Base-by-base conservation (phyloP, 1,139 yeast genomes). In the Kodamaea anthophila region DNA sequence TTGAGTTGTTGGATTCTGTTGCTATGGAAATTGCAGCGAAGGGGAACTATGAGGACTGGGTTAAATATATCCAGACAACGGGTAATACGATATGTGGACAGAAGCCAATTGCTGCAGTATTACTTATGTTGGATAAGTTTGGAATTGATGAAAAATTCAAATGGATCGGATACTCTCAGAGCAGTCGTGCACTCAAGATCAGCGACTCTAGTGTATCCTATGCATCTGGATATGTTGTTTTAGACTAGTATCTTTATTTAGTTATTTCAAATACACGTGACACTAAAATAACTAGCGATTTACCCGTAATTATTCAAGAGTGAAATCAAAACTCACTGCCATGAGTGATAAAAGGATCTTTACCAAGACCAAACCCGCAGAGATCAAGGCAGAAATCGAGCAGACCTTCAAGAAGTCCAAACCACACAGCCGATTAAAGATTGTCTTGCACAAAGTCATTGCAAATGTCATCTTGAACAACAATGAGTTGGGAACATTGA, bases 71-170 rank as follows among this genome's bases (percentile, higher is more conserved):
- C 7, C 57, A 57, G 3, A 41, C 44, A 2, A 84, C 97, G 0
- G 86, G 81, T 1, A 88, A 91, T 53, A 93, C 98, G 0, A 83
- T 91, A 14, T 93, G 99, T 53, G 99, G 99, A 0, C 83, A 88
- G 37, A 79, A 74, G 39, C 96, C 98, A 0, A 64, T 91, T 23
- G 70, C 75, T 2, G 65, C 86, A 9, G 52, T 88, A 21, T 53
- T 87, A 32, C 58, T 64, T 24, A 56, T 81, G 8, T 47, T 77
- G 43, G 77, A 74, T 34, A 44, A 43, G 23, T 41, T 29, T 33
- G 39, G 28, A n/a, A 9, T 7, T 10, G 15, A 32, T 21, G 28
- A 32, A 4, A 32, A 32, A 7, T 74, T 87, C 43, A 49, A 70
- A 18, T 87, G 96, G 95, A 64, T 81, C 12, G 87, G 85, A 1